phyloP scores from a whole-genome alignment of 176 grass and related monocot species.

The Secale cereale region DNA sequence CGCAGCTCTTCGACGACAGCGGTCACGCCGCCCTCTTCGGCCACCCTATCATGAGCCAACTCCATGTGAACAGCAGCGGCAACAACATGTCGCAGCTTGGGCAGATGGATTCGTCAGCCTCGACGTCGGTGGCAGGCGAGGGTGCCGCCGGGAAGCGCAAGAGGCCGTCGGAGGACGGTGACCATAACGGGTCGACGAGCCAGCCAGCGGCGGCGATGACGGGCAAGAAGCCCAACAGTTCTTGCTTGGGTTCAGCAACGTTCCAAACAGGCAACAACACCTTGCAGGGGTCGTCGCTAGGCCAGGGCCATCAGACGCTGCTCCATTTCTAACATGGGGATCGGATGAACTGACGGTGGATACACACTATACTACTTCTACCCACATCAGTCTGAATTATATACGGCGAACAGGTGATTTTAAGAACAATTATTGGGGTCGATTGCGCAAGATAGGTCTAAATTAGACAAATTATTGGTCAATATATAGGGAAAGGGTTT shows the following conservation, averaged over 20 bases:
- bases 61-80: constrained; percentile 5
- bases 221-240: constrained; percentile 52
- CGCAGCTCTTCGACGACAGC: constrained; percentile 38
- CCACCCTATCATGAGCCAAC: constrained; percentile 37
- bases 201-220: background rate
- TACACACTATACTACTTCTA: background rate
- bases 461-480: constrained; percentile 8
- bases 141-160: constrained; percentile 25
- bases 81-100: constrained; percentile 6
- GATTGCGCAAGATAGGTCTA: constrained; percentile 7
- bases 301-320: constrained; percentile 50
- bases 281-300: constrained; percentile 44
- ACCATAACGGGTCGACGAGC: background rate
- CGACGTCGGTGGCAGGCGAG: background rate
- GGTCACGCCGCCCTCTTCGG: constrained; percentile 18
- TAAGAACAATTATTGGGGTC: background rate
- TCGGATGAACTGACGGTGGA: constrained; percentile 37
- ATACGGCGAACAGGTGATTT: constrained; percentile 16
- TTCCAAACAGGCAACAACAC: constrained; percentile 47
- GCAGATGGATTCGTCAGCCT: background rate
- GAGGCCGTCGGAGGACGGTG: constrained; percentile 16
- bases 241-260: constrained; percentile 49
- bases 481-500: constrained; percentile 24
- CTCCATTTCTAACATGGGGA: constrained; percentile 50
- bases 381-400: background rate